Evolutionary conservation across 306 rosid species (phyloP).

Genomic region (Mimosa pudica): DNA sequence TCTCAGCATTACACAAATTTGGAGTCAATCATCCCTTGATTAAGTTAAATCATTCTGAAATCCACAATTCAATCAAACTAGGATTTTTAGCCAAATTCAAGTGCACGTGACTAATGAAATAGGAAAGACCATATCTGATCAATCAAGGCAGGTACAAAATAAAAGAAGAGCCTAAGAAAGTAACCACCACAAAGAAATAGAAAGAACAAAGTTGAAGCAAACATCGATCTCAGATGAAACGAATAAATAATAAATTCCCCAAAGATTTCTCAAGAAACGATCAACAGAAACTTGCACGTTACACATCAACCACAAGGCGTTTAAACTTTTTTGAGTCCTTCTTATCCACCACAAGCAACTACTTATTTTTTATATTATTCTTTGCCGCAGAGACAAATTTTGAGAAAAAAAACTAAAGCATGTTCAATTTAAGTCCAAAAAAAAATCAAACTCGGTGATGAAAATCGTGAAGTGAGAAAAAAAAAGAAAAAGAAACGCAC

Average conservation of each 20-base stretch:
- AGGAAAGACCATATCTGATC: slow-evolving; percentile 10
- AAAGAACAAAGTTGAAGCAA: slow-evolving; percentile 23
- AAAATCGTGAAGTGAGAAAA: neutral
- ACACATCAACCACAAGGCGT: slow-evolving; percentile 42
- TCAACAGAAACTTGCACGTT: slow-evolving; percentile 44
- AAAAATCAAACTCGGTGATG: slow-evolving; percentile 9
- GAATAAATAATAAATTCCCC: slow-evolving; percentile 28
- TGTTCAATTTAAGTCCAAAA: slow-evolving; percentile 24
- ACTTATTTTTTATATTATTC: neutral
- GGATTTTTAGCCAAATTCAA: neutral
- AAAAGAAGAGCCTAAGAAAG: slow-evolving; percentile 23
- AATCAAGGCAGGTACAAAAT: slow-evolving; percentile 12
- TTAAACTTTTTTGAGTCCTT: slow-evolving; percentile 17
- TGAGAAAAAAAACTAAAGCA: neutral
- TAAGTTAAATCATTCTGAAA: neutral
- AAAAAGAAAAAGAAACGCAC: slow-evolving; percentile 40
- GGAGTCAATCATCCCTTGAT: slow-evolving; percentile 11
- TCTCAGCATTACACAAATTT: slow-evolving; percentile 10
- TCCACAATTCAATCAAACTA: slow-evolving; percentile 21
- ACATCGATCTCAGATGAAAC: slow-evolving; percentile 34
- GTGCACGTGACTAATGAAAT: neutral
- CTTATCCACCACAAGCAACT: slow-evolving; percentile 24
- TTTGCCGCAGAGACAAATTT: slow-evolving; percentile 6
- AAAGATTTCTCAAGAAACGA: slow-evolving; percentile 36
- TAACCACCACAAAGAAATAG: slow-evolving; percentile 23